Percentiles rank a stretch among this genome's conserved stretches.
phyloP scores from a whole-genome alignment of 2,329 filamentous ascomycete genomes.

The Fusarium sp. region DNA sequence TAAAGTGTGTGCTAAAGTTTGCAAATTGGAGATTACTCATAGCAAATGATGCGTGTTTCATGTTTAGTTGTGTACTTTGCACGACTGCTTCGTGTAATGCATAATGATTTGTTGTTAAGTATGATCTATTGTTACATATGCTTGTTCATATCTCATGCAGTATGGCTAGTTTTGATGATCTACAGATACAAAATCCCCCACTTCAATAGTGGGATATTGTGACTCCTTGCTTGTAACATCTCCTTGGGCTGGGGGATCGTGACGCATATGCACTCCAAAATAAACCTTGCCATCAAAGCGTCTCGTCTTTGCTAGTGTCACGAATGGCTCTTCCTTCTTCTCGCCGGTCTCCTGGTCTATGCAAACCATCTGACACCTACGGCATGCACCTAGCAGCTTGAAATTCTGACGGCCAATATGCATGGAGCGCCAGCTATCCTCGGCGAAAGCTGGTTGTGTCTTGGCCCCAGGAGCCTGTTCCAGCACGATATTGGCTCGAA shows the following conservation, averaged over 20 bases:
- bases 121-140: slow-evolving; percentile 5
- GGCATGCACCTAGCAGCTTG: slow-evolving; percentile 84
- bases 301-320: slow-evolving; percentile 89
- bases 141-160: background rate
- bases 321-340: slow-evolving; percentile 87
- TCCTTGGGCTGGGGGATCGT: slow-evolving; percentile 50
- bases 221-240: slow-evolving; percentile 30
- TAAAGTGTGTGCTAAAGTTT: slow-evolving; percentile 9
- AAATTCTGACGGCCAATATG: slow-evolving; percentile 76
- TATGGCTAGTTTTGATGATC: slow-evolving; percentile 8
- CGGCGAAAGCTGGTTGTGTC: slow-evolving; percentile 75
- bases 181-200: slow-evolving; percentile 63
- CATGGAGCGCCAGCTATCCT: slow-evolving; percentile 83
- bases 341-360: slow-evolving; percentile 87
- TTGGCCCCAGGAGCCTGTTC: slow-evolving; percentile 54
- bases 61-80: background rate
- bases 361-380: slow-evolving; percentile 96
- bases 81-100: background rate
- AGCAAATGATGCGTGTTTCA: background rate
- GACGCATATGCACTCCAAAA: slow-evolving; percentile 87
- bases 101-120: background rate
- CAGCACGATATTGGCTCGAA: slow-evolving; percentile 90
- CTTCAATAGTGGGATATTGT: slow-evolving; percentile 60
- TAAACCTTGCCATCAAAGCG: slow-evolving; percentile 87
- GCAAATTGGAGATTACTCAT: background rate